Evolutionary conservation across 345 rosid genomes (phyloP), one percentile per base, ranked within the genome.

Genomic region (Sapria himalayana): DNA sequence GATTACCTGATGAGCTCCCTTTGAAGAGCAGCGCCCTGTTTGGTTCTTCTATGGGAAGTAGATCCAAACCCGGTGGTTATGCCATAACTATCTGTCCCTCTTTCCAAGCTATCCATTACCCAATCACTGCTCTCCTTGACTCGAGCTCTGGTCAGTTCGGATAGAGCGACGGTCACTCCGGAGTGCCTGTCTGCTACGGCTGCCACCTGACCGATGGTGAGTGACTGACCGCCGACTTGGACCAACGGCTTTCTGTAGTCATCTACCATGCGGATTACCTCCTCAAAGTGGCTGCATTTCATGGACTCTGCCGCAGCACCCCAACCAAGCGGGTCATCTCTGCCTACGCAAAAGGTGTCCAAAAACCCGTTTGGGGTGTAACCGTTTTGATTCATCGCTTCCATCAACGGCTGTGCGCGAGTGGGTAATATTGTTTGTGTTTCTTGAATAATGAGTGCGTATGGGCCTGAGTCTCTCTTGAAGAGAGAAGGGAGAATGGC

Each of bases 251-350:
- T 72, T 52, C 81, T 62, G 51, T 54, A 74, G 4, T 80, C 81
- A 10, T 43, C 66, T 3, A 85, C 74, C 96, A 85, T 85, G 22
- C 66, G 49, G 31, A 60, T 79, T 39, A 85, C 93, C 34, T 85
- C 93, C 5, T 80, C 85, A 7, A 80, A 66, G 60, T 85, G 93
- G 57, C 93, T 80, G 1, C 96, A 93, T 49, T 59, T 70, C 56
- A 85, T 33, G 35, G 81, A 65, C 57, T 80, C 81, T 2, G 93
- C 85, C 0, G 85, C 78, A 2, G 35, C 25, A 2, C 62, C 71
- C 93, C 93, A 80, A 52, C 66, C 70, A 53, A 85, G 52, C 0
- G 91, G 96, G 63, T 85, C 93, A 34, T 18, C 19, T 1, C 34
- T 19, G 55, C 53, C n/a, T n/a, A n/a, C n/a, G n/a, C n/a, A n/a